Evolutionary conservation across 2,329 filamentous ascomycete species (phyloP).

Genomic region (Aspergillus pseudoterreus): DNA sequence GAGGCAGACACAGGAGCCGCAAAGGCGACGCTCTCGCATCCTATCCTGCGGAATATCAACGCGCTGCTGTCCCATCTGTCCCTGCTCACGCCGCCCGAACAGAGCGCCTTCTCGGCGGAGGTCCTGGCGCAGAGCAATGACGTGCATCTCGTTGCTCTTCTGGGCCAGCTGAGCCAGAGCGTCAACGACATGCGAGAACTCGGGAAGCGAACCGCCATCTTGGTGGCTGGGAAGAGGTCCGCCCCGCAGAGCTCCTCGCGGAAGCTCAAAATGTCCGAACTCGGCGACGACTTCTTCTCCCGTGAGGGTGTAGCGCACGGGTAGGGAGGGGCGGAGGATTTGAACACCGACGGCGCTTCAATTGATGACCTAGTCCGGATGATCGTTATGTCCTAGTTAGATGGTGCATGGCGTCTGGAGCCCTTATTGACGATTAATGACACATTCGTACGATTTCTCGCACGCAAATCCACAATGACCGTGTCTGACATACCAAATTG

Average conservation of each 20-base stretch:
- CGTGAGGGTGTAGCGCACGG: slow-evolving; percentile 14
- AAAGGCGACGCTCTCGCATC: slow-evolving; percentile 60
- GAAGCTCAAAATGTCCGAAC: slow-evolving; percentile 21
- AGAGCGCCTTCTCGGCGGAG: slow-evolving; percentile 64
- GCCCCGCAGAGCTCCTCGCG: slow-evolving; percentile 15
- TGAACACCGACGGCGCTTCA: no score
- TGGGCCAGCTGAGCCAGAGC: slow-evolving; percentile 71
- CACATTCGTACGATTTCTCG: no score
- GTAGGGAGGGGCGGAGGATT: not conserved
- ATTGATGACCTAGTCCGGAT: no score
- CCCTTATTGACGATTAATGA: no score
- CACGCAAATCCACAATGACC: no score
- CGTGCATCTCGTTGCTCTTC: slow-evolving; percentile 71
- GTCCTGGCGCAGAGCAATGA: slow-evolving; percentile 77
- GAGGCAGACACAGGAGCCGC: slow-evolving; percentile 25
- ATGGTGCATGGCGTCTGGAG: no score
- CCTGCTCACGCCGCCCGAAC: slow-evolving; percentile 70
- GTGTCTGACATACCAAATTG: not conserved
- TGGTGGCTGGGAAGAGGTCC: slow-evolving; percentile 51
- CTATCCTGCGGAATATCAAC: slow-evolving; percentile 82
- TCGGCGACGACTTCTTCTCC: slow-evolving; percentile 26
- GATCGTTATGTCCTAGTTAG: no score
- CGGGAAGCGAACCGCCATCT: slow-evolving; percentile 66
- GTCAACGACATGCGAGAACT: slow-evolving; percentile 68
- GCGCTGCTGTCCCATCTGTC: slow-evolving; percentile 79